Base-by-base conservation (phyloP, 108 stramenopile species). In the Fragilariopsis cylindrus region DNA sequence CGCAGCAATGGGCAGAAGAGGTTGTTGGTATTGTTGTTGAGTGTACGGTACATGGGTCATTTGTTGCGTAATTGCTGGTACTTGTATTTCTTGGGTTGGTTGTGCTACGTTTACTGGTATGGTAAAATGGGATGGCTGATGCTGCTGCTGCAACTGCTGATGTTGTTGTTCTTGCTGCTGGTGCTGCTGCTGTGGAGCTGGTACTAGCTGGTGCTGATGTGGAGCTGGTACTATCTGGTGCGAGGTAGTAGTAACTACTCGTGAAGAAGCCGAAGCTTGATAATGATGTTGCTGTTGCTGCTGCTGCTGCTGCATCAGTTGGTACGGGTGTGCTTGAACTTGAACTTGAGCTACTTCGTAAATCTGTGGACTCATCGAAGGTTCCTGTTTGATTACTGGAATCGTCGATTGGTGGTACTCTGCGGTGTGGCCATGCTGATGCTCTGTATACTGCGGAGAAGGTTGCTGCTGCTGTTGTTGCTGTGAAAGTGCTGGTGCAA, bases 81-180 rank as follows among this genome's bases (percentile, higher is more conserved):
- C 42, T 13, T 45, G 62, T 13, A 63, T 11, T 63, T 44, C 58
- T 16, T 60, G 58, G 11, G 18, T 11, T 60, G 9, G 5, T 40
- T 21, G 62, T 45, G 62, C 11, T n/a, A 44, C 11, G n/a, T 42
- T 6, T 4, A 4, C 43, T 9, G 43, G 62, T 5, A 45, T 40
- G 39, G 43, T 63, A 2, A 43, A 63, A 43, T 8, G 8, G 16
- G 18, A 11, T 43, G 5, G 54, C 44, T 47, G 55, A 18, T 60
- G 74, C 74, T 56, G 74, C 9, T 74, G 64, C 54, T 47, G 55
- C 50, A 49, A 65, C 74, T 56, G 74, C 9, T 74, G 64, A 43
- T 4, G 60, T 30, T 47, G 21, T 46, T n/a, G 18, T 19, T 49
- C 12, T 44, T 62, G 30, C 72, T 73, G 72, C 45, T 41, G 56